phyloP scores from a whole-genome alignment of 768 basidiomycete genomes.

The Trichaptum fuscoviolaceum region DNA sequence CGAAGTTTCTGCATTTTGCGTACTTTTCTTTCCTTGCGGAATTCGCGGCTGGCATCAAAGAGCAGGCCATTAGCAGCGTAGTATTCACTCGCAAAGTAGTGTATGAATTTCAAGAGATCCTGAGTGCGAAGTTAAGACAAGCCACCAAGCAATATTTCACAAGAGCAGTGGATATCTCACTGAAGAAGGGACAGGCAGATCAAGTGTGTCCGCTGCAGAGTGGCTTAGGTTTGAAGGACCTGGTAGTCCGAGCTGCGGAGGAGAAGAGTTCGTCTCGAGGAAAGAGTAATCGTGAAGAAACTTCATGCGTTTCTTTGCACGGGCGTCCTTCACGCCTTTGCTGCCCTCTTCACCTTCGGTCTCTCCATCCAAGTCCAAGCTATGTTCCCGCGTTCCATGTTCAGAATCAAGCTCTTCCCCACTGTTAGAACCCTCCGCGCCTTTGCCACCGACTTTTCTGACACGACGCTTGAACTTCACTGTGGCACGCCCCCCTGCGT shows the following conservation, averaged over 20 bases:
- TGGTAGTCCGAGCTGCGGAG: constrained; percentile 8
- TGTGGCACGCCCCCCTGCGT: constrained; percentile 50
- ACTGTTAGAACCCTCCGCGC: constrained; percentile 15
- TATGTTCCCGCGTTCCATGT: constrained; percentile 20
- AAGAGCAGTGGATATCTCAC: constrained; percentile 33
- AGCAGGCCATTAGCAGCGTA: constrained; percentile 61
- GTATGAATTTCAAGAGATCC: constrained; percentile 49
- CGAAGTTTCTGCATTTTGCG: constrained; percentile 18
- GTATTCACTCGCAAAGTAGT: constrained; percentile 47
- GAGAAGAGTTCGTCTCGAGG: constrained; percentile 32
- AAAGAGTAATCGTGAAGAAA: constrained; percentile 51
- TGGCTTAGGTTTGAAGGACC: constrained; percentile 8
- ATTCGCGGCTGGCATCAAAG: constrained; percentile 42
- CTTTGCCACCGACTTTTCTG: constrained; percentile 21
- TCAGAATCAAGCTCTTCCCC: constrained; percentile 15
- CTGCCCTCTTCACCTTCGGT: constrained; percentile 12
- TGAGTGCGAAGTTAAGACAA: constrained; percentile 23
- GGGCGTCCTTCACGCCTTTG: constrained; percentile 16
- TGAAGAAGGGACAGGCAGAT: constrained; percentile 40
- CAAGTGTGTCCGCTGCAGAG: constrained; percentile 7
- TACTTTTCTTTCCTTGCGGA: constrained; percentile 37
- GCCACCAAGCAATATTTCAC: constrained; percentile 5
- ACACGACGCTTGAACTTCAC: constrained; percentile 33
- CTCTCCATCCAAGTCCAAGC: constrained; percentile 7
- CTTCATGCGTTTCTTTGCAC: constrained; percentile 37